Evolutionary conservation across 805 yeast species (phyloP).

Genomic region (Crinitomyces ghanaensis): DNA sequence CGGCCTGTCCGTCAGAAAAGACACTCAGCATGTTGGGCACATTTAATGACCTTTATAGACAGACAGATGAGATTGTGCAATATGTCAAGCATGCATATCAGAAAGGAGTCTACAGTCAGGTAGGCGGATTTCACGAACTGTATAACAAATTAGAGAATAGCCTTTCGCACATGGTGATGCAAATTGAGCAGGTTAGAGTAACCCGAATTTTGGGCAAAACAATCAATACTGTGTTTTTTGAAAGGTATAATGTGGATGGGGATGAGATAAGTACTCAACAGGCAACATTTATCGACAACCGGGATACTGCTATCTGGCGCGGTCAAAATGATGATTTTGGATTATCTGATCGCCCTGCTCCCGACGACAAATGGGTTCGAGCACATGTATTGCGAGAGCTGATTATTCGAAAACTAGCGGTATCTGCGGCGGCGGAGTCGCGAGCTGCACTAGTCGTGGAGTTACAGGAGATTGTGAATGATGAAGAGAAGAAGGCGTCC

Average conservation of each 20-base stretch:
- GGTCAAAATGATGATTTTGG: too few species aligned
- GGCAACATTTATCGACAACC: too few species aligned
- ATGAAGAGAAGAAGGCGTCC: too few species aligned
- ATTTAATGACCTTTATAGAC: conserved; percentile 41
- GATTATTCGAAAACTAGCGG: conserved; percentile 17
- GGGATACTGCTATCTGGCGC: conserved; percentile 40
- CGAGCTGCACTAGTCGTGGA: too few species aligned
- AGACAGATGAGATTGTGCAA: conserved; percentile 39
- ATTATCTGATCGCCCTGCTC: conserved; percentile 21
- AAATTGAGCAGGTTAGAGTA: conserved; percentile 21
- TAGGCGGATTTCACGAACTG: conserved; percentile 55
- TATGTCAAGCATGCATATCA: conserved; percentile 45
- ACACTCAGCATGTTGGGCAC: conserved; percentile 3
- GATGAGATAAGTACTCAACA: conserved; percentile 8
- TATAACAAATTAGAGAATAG: conserved; percentile 42
- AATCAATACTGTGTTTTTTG: conserved; percentile 5
- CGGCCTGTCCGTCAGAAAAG: conserved; percentile 33
- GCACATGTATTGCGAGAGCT: conserved; percentile 26
- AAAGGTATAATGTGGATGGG: conserved; percentile 4
- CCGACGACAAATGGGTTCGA: conserved; percentile 25
- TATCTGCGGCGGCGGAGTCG: too few species aligned
- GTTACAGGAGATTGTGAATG: too few species aligned
- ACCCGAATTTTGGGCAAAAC: conserved; percentile 13
- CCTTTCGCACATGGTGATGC: conserved; percentile 24
- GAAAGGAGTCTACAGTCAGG: conserved; percentile 49